These are phyloP conservation scores for Zygosaccharomyces bailii DNA, from an alignment of 805 yeast species.

Conservation along the genomic window DNA sequence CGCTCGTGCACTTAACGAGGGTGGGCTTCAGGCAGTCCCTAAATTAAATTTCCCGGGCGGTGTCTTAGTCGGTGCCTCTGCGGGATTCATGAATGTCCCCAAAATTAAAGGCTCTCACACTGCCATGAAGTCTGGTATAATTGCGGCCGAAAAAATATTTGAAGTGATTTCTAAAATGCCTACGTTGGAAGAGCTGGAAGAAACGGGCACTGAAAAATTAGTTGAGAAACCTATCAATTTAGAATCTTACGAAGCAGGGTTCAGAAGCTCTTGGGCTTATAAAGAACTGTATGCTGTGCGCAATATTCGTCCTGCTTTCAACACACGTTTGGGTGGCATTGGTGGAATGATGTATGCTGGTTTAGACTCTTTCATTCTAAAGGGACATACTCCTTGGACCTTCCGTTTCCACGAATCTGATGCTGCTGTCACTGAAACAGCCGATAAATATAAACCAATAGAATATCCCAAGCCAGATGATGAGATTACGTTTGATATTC, in stretches of 20 bases:
- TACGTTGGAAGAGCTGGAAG: conserved; percentile 41
- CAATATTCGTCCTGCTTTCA: conserved; percentile 90
- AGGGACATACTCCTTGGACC: conserved; percentile 88
- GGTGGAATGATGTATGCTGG: conserved; percentile 89
- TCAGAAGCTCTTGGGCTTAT: conserved; percentile 78
- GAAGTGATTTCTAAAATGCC: conserved; percentile 46
- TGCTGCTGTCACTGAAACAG: conserved; percentile 65
- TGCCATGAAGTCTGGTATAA: conserved; percentile 92
- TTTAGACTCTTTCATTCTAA: conserved; percentile 68
- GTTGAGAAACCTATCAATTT: conserved; percentile 48
- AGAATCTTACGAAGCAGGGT: conserved; percentile 56
- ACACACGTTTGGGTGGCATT: conserved; percentile 63
- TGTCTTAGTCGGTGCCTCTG: conserved; percentile 87
- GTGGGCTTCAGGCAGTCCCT: conserved; percentile 93
- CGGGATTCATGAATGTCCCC: conserved; percentile 97
- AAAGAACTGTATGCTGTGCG: conserved; percentile 82
- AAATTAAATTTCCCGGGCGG: conserved; percentile 94
- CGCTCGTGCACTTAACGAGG: conserved; percentile 96
- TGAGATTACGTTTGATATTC: conserved; percentile 81
- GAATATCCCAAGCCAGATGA: conserved; percentile 96
- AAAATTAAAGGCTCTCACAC: conserved; percentile 97
- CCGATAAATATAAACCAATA: conserved; percentile 63
- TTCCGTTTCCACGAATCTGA: conserved; percentile 67
- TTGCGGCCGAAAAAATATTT: conserved; percentile 86
- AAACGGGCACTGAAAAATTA: conserved; percentile 39